phyloP scores from a whole-genome alignment of 805 yeast species.

The Candida khao-thaluensis region DNA sequence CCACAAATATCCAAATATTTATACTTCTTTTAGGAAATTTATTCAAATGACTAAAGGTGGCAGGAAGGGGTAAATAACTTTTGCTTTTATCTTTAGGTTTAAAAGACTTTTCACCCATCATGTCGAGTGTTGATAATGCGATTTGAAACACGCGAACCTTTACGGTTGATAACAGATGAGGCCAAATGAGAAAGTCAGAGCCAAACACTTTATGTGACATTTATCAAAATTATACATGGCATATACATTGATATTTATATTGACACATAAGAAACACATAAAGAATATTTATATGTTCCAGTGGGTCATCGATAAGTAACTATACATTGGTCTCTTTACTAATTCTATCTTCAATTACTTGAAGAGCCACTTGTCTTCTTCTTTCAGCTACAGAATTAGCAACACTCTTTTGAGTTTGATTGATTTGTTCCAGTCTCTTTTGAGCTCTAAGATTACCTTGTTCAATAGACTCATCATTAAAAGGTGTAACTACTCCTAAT shows the following conservation, averaged over 20 bases:
- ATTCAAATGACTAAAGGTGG: constrained; percentile 22
- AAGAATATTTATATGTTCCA: too few relatives aligned
- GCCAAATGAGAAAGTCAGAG: too few relatives aligned
- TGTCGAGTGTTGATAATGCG: constrained; percentile 3
- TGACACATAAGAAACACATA: too few relatives aligned
- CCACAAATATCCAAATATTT: constrained; percentile 11
- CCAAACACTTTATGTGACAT: too few relatives aligned
- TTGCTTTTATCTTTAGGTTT: constrained; percentile 25
- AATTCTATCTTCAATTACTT: constrained; percentile 68
- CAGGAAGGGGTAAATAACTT: constrained; percentile 30
- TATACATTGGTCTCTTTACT: constrained; percentile 8
- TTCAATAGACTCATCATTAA: constrained; percentile 67
- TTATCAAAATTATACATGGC: too few relatives aligned
- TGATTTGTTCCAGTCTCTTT: constrained; percentile 52
- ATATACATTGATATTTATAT: too few relatives aligned
- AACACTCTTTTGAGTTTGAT: constrained; percentile 39
- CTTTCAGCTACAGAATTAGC: constrained; percentile 63
- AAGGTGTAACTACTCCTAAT: constrained; percentile 55
- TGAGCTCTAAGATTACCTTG: constrained; percentile 71
- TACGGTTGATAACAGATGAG: too few relatives aligned
- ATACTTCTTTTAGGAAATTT: constrained; percentile 7
- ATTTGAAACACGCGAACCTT: too few relatives aligned
- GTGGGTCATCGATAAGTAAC: too few relatives aligned
- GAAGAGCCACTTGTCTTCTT: constrained; percentile 73
- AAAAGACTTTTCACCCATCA: constrained; percentile 15